Evolutionary conservation across 2,329 filamentous ascomycete genomes (phyloP), one percentile per base, ranked within the genome.

Genomic region (Drechslerella coelobrocha): DNA sequence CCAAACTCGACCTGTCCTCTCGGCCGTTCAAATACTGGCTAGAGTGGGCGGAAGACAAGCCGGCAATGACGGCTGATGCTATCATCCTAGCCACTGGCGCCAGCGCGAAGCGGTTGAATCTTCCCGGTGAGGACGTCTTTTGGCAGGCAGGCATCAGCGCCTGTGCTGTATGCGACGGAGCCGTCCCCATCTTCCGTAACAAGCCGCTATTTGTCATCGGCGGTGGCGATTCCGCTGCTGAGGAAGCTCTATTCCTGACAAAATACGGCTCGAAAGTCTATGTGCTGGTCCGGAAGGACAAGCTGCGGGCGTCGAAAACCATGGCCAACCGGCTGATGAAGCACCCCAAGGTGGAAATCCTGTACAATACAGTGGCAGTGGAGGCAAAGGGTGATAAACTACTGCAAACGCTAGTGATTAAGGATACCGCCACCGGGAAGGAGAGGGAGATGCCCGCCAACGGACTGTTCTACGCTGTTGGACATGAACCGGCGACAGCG

Each of bases 61-160:
- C 83, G 71, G 86, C 89, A 60, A 88, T 92, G 83, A 99, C 94
- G 2, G 91, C 94, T 65, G 93, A 97, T 79, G 84, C 91, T 50
- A 82, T 99, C 76, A 96, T 99, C 81, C 87, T 99, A 74, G 95
- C 94, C 41, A 99, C 94, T 0, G 94, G 94, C 75, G 94, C 95
- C 52, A 96, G 93, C 73, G 94, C 94, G 34, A 85, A 90, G 74
- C 86, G 95, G 73, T 82, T 99, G 61, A 83, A 89, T 79, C 85
- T 99, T 50, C 83, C 87, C 10, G 95, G 94, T 60, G 94, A 99
- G 83, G 90, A 96, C 61, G 90, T 88, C 79, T 99, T 92, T 85
- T 99, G 95, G 95, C 92, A 96, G 79, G 94, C 90, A 79, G 94
- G 94, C 75, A 91, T 99, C 78, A 94, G 89, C 56, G 94, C 94